These are phyloP conservation scores for Suhomyces coccinellae DNA, from an alignment of 1,139 yeast species.

Conservation along the genomic window DNA sequence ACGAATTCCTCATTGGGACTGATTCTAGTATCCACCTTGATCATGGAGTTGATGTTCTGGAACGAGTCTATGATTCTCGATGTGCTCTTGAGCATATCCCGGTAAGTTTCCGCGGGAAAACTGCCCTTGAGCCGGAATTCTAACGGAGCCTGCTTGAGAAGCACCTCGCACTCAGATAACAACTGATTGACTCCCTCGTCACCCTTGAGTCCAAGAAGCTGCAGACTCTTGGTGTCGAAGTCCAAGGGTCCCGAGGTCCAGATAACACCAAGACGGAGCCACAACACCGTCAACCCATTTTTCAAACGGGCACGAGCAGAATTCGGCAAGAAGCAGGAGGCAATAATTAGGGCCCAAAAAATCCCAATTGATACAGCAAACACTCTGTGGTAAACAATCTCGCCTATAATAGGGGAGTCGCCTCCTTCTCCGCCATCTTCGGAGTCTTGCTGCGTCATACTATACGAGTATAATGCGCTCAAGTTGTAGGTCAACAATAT, in stretches of 20 bases:
- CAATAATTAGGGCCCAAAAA: constrained; percentile 72
- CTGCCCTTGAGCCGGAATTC: constrained; percentile 76
- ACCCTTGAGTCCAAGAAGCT: constrained; percentile 53
- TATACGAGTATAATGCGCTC: constrained; percentile 75
- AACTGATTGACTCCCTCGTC: constrained; percentile 54
- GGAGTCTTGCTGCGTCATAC: constrained; percentile 59
- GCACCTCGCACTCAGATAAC: constrained; percentile 60
- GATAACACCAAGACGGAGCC: constrained; percentile 79
- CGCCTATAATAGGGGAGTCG: constrained; percentile 65
- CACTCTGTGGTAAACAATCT: constrained; percentile 78
- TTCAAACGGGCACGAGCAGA: constrained; percentile 72
- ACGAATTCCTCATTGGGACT: constrained; percentile 56
- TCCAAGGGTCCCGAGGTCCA: constrained; percentile 68
- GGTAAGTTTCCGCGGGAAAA: constrained; percentile 59
- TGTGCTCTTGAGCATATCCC: constrained; percentile 52
- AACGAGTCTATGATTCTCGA: constrained; percentile 71
- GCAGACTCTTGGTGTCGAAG: constrained; percentile 22
- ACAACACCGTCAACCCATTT: constrained; percentile 62
- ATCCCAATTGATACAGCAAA: constrained; percentile 73
- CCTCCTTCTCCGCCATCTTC: constrained; percentile 74
- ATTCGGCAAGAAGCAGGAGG: constrained; percentile 66
- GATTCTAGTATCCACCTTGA: constrained; percentile 60
- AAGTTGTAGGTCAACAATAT: constrained; percentile 75
- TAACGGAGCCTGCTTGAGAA: constrained; percentile 71
- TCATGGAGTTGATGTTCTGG: constrained; percentile 68